Evolutionary conservation across 176 grass and related monocot species (phyloP), one percentile per base, ranked within the genome.

Genomic region (Carex pumila): DNA sequence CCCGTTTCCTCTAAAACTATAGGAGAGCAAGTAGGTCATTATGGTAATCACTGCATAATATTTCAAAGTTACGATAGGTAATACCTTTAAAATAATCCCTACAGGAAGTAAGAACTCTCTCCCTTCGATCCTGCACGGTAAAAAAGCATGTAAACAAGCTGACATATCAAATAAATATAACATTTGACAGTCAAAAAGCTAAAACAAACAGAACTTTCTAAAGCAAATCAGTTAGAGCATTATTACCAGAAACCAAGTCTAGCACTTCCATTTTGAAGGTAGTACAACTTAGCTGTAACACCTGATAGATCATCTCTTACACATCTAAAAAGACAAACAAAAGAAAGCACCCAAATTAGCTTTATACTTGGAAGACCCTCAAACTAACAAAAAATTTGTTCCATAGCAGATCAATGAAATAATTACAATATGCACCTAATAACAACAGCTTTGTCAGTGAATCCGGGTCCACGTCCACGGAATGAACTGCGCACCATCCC

Each of bases 241-340:
- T 61, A 61, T 89, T 95, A 98, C 95, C 95, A 98, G 86, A 98
- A 98, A 53, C 95, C 95, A 85, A 98, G 70, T 81, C 95, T 98
- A 81, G 92, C 90, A 76, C 95, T 98, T 91, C 92, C 95, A 95
- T 93, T 98, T 87, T 89, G 91, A 81, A 98, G 88, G 85, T 98
- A 98, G 87, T 98, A 98, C 65, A 98, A 65, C 85, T 93, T 98
- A 82, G 93, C 12, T 61, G 95, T 86, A 73, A 98, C 92, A 87
- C 89, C 90, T 80, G 95, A 91, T 78, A 90, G 88, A 67, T 98
- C 95, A 5, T 72, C 71, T 36, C 94, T 90, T 85, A 95, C 93
- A 90, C 95, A 98, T 91, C 95, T 98, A 83, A 85, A 85, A 73
- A 30, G 21, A 87, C 25, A 79, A 87, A 65, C 49, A 89, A 58